phyloP scores from a whole-genome alignment of 2,329 filamentous ascomycete genomes.

The Aureobasidium pullulans region DNA sequence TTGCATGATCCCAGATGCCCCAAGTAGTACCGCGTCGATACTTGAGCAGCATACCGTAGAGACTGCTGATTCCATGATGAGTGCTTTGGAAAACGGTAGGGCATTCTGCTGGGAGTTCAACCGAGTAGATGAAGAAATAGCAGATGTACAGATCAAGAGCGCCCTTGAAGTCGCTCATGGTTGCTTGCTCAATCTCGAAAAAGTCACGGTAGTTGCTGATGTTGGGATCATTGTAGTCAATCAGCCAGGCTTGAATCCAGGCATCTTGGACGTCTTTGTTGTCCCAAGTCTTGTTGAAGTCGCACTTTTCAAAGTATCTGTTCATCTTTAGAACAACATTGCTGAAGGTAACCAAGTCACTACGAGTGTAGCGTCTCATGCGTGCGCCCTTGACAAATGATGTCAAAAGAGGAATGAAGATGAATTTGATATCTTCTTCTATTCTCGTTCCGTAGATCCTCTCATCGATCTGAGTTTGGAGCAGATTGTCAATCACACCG shows the following conservation, averaged over 20 bases:
- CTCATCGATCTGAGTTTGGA: slow-evolving; percentile 45
- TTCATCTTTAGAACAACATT: slow-evolving; percentile 44
- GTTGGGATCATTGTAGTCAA: slow-evolving; percentile 34
- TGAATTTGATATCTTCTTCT: slow-evolving; percentile 42
- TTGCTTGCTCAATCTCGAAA: slow-evolving; percentile 29
- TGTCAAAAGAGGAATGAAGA: slow-evolving; percentile 48
- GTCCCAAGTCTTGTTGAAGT: slow-evolving; percentile 43
- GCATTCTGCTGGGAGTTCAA: slow-evolving; percentile 41
- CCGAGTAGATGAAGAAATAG: slow-evolving; percentile 44
- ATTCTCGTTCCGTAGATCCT: slow-evolving; percentile 35
- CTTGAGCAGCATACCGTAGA: slow-evolving; percentile 51
- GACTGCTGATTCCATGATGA: slow-evolving; percentile 48
- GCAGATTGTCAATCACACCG: slow-evolving; percentile 47
- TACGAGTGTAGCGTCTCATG: slow-evolving; percentile 35
- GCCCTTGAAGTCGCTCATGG: slow-evolving; percentile 26
- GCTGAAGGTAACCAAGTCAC: slow-evolving; percentile 39
- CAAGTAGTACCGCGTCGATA: slow-evolving; percentile 47
- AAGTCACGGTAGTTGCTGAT: slow-evolving; percentile 24
- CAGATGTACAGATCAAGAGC: slow-evolving; percentile 31
- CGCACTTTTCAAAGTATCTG: slow-evolving; percentile 43
- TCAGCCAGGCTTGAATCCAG: slow-evolving; percentile 43
- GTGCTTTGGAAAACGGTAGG: slow-evolving; percentile 50
- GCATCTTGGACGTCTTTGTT: slow-evolving; percentile 37
- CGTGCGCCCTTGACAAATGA: slow-evolving; percentile 45
- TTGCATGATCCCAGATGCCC: slow-evolving; percentile 53